Evolutionary conservation across 2,329 filamentous ascomycete genomes (phyloP), one percentile per base, ranked within the genome.

Genomic region (Nigrospora sphaerica): DNA sequence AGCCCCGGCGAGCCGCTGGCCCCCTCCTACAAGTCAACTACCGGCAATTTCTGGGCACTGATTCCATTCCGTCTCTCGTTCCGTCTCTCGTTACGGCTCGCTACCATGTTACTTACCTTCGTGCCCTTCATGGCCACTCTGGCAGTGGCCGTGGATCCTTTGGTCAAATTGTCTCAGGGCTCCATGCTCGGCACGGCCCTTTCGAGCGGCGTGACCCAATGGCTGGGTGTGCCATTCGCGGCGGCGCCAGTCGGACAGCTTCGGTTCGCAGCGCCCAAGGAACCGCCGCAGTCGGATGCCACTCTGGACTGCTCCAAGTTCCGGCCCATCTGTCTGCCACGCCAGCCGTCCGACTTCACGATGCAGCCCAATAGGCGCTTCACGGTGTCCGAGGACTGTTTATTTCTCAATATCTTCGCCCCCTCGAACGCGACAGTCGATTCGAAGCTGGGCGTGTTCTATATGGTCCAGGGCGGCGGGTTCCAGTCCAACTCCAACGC

Each of bases 351-450:
- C 18, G 41, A 36, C 14, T 43, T 43, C 41, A 43, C 41, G 32
- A 43, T 43, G 44, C 14, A 49, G 36, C 34, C 32, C 36, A 34
- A 36, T 18, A 28, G 38, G 42, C 28, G 33, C 32, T 43, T 43
- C 32, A 51, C 48, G n/a, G 48, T 50, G 45, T 12, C 40, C 28
- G 81, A 85, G 54, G 81, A 85, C 52, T 90, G 86, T 58, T 72
- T 89, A 2, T 83, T 81, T 50, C 67, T 86, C 7, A 75, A 81
- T 45, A 69, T 82, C 6, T 81, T 76, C 54, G 78, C 80, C 0
- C 78, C 83, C 1, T 73, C 71, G 1, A 59, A 66, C 14, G 73
- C 72, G 1, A 73, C 66, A 0, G 58, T 61, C 0, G 52, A 60
- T 3, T 72, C 74, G 0, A 74, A 68, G 13, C 64, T 85, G 3